These are phyloP conservation scores for Gamarada debralockiae DNA, from an alignment of 495 filamentous ascomycete genomes.

Conservation along the genomic window DNA sequence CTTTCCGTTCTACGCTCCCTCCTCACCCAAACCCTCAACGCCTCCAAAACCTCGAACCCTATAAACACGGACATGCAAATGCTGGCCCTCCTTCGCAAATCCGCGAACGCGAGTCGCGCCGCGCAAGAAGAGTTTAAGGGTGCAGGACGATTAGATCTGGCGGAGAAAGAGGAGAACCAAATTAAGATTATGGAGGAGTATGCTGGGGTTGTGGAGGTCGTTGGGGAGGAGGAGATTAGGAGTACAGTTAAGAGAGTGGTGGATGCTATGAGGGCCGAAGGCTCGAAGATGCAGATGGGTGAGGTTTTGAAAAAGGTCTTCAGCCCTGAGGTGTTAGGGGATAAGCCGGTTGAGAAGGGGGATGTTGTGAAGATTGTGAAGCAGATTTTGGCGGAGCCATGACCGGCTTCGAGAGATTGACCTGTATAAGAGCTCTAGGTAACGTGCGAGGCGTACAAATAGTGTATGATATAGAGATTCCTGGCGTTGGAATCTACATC, in stretches of 20 bases:
- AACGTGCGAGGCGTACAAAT: not conserved
- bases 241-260: slow-evolving; percentile 33
- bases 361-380: slow-evolving; percentile 24
- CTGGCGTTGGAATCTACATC: no score
- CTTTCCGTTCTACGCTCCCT: slow-evolving; percentile 52
- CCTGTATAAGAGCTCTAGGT: not conserved
- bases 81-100: slow-evolving; percentile 47
- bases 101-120: slow-evolving; percentile 32
- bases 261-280: slow-evolving; percentile 20
- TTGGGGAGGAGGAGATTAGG: slow-evolving; percentile 38
- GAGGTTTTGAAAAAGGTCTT: slow-evolving; percentile 26
- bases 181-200: slow-evolving; percentile 45
- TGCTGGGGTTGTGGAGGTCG: slow-evolving; percentile 37
- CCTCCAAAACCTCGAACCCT: slow-evolving; percentile 51
- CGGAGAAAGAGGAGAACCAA: slow-evolving; percentile 48
- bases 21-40: slow-evolving; percentile 49
- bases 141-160: slow-evolving; percentile 50
- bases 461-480: not conserved
- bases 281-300: slow-evolving; percentile 14
- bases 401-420: not conserved
- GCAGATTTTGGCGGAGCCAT: slow-evolving; percentile 17
- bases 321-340: slow-evolving; percentile 12
- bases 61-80: slow-evolving; percentile 53
- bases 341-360: slow-evolving; percentile 20
- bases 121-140: slow-evolving; percentile 42